These are phyloP conservation scores for Paraphaeosphaeria sporulosa DNA, from an alignment of 2,329 filamentous ascomycete species.

Conservation along the genomic window DNA sequence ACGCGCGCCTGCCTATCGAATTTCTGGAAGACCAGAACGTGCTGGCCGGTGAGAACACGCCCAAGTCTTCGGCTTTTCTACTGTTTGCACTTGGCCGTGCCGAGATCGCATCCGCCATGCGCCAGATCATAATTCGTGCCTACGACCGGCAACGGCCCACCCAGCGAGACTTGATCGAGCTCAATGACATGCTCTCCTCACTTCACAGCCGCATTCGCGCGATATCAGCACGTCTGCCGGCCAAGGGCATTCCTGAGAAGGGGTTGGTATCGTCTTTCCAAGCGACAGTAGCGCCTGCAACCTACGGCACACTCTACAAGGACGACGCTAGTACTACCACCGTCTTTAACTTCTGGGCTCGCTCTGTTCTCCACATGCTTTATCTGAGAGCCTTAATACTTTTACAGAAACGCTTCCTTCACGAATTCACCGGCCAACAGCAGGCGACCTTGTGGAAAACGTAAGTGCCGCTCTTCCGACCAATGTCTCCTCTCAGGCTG, in stretches of 20 bases:
- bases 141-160: background rate
- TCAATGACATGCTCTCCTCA: background rate
- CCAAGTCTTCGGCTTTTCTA: background rate
- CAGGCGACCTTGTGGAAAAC: background rate
- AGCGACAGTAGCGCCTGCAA: background rate
- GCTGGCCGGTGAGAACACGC: background rate
- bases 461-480: background rate
- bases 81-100: background rate
- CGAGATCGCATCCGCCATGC: background rate
- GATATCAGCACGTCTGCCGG: background rate
- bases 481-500: background rate
- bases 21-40: background rate
- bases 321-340: background rate
- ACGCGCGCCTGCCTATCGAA: background rate
- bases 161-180: background rate
- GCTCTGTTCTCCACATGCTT: background rate
- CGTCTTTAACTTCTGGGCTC: background rate
- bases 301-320: background rate
- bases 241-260: background rate
- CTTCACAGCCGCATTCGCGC: background rate
- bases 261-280: background rate
- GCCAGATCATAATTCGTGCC: background rate
- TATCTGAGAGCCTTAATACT: background rate
- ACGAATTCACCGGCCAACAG: background rate
- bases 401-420: background rate